Evolutionary conservation across 2,329 filamentous ascomycete genomes (phyloP), one percentile per base, ranked within the genome.

Genomic region (Cylindrodendrum hubeiense): DNA sequence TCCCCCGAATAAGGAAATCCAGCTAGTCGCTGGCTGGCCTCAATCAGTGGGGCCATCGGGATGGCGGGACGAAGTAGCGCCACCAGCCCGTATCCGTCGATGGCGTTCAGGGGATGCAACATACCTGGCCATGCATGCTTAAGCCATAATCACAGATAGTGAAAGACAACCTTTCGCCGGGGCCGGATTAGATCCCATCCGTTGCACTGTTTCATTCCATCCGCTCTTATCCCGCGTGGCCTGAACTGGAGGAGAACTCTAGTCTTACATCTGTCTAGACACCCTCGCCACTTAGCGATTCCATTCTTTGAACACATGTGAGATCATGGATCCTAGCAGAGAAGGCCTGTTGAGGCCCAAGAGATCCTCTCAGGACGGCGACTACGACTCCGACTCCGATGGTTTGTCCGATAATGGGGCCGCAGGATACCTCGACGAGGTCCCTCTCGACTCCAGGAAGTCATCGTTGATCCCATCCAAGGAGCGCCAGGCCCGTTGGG

Each of bases 371-470:
- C 56, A 63, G 26, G 72, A 76, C 26, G 71, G 56, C 8, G 68
- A 70, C 51, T 67, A 76, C 30, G 70, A 68, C 44, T 69, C 71
- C 30, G 70, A 68, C 44, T 69, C 71, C 26, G 72, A 74, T 49
- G 67, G 68, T 28, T 66, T 69, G 24, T 78, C 76, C 13, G 77
- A 78, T 41, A 67, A 78, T 30, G 77, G 78, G n/a, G 69, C 70
- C 15, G 76, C 72, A 39, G 76, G 77, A 19, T 76, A 75, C 52
- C 73, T 77, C 28, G 56, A 71, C 58, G 72, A 63, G 17, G 66
- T 69, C 17, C 56, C 65, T 52, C 51, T 56, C 19, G 26, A 50
- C 15, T 57, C 58, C 54, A 22, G 60, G 26, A 56, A 63, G 12
- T 26, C 30, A 15, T 17, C 52, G 10, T 30, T 12, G 30, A 19